These are phyloP conservation scores for Globisporangium camurandrum DNA, from an alignment of 352 stramenopile species.

Conservation along the genomic window DNA sequence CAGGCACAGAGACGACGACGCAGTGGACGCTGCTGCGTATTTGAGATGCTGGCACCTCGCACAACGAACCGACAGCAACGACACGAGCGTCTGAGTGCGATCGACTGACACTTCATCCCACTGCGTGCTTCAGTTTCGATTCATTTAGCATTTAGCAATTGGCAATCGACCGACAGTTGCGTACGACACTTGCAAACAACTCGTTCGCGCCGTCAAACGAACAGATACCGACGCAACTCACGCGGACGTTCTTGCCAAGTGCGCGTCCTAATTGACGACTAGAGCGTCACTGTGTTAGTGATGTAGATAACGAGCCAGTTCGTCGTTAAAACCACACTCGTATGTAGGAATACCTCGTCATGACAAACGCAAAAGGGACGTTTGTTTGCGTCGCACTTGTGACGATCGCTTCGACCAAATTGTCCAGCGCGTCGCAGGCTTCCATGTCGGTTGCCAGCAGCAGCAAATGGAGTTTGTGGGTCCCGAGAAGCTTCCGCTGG, in stretches of 20 bases:
- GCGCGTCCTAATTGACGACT: conserved; percentile 89
- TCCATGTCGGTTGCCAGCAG: conserved; percentile 9
- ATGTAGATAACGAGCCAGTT: background rate
- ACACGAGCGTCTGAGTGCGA: too few relatives aligned
- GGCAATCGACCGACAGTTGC: background rate
- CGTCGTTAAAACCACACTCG: background rate
- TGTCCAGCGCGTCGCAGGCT: conserved; percentile 6
- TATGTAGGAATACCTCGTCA: conserved; percentile 4
- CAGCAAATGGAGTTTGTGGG: conserved; percentile 9
- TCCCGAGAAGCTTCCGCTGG: conserved; percentile 1
- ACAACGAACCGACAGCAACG: background rate
- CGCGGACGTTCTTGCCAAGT: conserved; percentile 90
- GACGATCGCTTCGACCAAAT: conserved; percentile 8
- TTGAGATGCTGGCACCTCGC: conserved; percentile 34
- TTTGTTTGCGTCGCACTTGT: conserved; percentile 3
- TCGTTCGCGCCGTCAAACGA: conserved; percentile 93
- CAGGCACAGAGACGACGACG: background rate
- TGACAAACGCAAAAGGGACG: conserved; percentile 6
- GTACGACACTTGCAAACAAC: conserved; percentile 46
- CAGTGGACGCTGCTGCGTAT: conserved; percentile 29
- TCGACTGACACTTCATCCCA: too few relatives aligned
- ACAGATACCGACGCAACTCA: conserved; percentile 93
- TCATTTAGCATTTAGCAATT: background rate
- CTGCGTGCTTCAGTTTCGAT: too few relatives aligned
- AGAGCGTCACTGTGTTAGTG: background rate